A percentile compares a stretch with the other conserved stretches of the same genome.
Evolutionary conservation across 768 basidiomycete genomes (phyloP).

Genomic region (Baorangia bicolor): DNA sequence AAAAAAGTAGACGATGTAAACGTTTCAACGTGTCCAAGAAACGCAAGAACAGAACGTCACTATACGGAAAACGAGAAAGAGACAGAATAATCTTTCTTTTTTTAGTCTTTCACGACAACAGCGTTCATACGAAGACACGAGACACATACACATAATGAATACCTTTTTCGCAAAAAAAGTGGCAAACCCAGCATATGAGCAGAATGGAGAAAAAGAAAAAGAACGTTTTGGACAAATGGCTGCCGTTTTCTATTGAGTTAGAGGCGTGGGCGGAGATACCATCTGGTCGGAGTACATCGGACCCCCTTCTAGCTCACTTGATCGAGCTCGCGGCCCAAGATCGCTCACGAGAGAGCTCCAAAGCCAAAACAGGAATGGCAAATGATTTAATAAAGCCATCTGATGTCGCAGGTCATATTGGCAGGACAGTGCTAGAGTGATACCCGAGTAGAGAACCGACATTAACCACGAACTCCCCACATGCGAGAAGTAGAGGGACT

Average conservation of each 20-base stretch:
- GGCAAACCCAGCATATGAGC: background rate
- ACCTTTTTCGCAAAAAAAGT: background rate
- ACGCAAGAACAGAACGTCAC: background rate
- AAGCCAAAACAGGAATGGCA: constrained; percentile 2
- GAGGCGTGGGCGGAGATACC: constrained; percentile 3
- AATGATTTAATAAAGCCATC: constrained; percentile 10
- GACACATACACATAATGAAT: constrained; percentile 5
- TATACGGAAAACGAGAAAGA: too few species aligned
- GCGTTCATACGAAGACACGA: background rate
- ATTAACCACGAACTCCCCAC: constrained; percentile 29
- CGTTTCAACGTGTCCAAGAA: background rate
- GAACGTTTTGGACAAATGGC: background rate
- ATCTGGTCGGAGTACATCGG: background rate
- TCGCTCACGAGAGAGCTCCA: background rate
- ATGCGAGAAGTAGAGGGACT: constrained; percentile 19
- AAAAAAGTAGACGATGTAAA: background rate
- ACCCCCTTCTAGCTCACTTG: background rate
- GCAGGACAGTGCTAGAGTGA: background rate
- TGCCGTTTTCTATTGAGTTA: constrained; percentile 6
- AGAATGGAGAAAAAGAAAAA: background rate
- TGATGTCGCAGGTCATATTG: background rate
- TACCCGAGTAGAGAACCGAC: background rate
- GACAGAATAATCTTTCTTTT: background rate
- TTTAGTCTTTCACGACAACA: background rate
- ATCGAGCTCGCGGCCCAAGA: background rate